Conservation (phyloP, 2,329 filamentous ascomycete genomes). For the Colletotrichum sp. region DNA sequence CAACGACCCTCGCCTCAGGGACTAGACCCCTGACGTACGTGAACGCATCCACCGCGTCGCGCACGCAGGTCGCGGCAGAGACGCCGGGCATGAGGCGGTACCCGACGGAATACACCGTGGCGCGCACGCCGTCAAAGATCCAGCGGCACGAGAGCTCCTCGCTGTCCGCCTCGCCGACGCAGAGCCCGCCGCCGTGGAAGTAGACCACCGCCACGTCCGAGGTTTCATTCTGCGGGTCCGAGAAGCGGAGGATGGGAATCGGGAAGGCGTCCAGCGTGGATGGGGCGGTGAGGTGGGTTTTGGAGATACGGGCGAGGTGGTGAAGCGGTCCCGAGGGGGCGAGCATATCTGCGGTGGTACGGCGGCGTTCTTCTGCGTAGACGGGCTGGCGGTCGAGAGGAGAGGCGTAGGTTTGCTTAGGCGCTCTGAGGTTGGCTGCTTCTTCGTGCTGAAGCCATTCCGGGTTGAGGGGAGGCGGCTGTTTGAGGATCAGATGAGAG, state of each 20-base stretch:
- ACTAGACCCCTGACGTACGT: conserved; percentile 23
- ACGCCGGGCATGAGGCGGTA: conserved; percentile 50
- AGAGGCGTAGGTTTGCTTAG: conserved; percentile 28
- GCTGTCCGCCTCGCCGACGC: conserved; percentile 52
- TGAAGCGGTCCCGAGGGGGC: conserved; percentile 38
- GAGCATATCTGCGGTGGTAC: conserved; percentile 39
- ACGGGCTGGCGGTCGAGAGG: conserved; percentile 38
- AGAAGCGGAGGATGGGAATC: conserved; percentile 43
- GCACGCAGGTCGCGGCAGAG: conserved; percentile 42
- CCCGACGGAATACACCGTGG: conserved; percentile 46
- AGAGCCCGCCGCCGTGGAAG: conserved; percentile 53
- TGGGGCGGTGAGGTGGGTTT: conserved; percentile 29
- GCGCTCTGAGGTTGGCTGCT: conserved; percentile 27
- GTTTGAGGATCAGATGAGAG: neutral
- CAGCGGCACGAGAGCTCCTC: conserved; percentile 53
- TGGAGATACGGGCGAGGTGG: conserved; percentile 38
- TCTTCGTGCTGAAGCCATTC: conserved; percentile 45
- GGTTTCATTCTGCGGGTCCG: neutral
- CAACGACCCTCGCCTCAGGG: conserved; percentile 29
- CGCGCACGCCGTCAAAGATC: conserved; percentile 36
- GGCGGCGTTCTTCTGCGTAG: conserved; percentile 46
- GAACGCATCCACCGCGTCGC: conserved; percentile 46
- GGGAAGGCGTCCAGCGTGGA: conserved; percentile 36
- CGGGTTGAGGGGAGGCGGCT: conserved; percentile 39
- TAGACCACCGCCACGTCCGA: conserved; percentile 42